Evolutionary conservation across 2,329 filamentous ascomycete genomes (phyloP).

Genomic region (Gnomoniopsis smithogilvyi): DNA sequence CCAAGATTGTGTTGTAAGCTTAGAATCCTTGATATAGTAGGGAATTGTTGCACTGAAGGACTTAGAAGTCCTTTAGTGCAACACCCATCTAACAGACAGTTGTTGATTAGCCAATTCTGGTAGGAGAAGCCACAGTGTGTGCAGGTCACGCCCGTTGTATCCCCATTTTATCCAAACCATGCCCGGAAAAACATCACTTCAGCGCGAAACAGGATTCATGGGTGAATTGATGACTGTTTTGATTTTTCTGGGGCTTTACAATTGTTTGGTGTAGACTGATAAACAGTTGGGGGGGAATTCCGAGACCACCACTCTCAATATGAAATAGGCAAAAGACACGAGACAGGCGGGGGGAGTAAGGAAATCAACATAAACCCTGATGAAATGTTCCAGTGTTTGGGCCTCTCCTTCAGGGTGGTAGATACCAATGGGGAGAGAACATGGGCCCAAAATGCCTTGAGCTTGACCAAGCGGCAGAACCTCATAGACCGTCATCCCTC

Average conservation of each 20-base stretch:
- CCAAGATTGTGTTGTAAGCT: not conserved
- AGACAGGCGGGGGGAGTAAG: slow-evolving; percentile 14
- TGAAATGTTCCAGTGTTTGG: slow-evolving; percentile 14
- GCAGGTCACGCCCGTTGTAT: too few species aligned
- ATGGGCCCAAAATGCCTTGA: slow-evolving; percentile 7
- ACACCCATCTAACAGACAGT: too few species aligned
- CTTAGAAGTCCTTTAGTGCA: too few species aligned
- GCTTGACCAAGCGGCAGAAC: slow-evolving; percentile 12
- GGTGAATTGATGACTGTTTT: slow-evolving; percentile 18
- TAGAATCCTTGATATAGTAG: not conserved
- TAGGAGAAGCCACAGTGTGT: too few species aligned
- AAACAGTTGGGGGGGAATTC: slow-evolving; percentile 19
- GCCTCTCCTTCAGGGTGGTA: slow-evolving; percentile 11
- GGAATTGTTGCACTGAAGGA: not conserved
- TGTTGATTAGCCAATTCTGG: too few species aligned
- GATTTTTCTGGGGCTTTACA: slow-evolving; percentile 20
- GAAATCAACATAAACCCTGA: slow-evolving; percentile 19
- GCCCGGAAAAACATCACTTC: not conserved
- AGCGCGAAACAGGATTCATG: not conserved
- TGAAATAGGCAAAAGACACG: slow-evolving; percentile 19
- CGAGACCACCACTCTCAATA: slow-evolving; percentile 18
- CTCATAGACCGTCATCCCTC: slow-evolving; percentile 11
- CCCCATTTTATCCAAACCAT: not conserved
- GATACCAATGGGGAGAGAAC: slow-evolving; percentile 2
- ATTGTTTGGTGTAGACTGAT: slow-evolving; percentile 18